phyloP scores from a whole-genome alignment of 306 rosid genomes.

The Cicer pinnatifidum region DNA sequence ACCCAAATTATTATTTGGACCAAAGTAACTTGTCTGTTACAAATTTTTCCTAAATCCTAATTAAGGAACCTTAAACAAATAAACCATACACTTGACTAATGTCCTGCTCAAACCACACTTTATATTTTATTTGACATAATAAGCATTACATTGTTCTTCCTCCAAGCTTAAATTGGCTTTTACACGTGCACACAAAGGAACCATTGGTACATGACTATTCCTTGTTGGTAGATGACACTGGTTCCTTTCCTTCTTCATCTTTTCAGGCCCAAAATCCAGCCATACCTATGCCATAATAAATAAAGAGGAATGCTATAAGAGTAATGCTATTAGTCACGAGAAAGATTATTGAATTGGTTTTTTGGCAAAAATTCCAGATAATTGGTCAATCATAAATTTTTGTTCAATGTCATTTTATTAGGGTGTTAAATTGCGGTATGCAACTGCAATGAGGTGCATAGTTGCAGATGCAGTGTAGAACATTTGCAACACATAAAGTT shows the following conservation, averaged over 20 bases:
- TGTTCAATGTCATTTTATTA: too few species aligned
- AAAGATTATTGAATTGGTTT: too few species aligned
- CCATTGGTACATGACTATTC: conserved; percentile 14
- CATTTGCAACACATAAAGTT: too few species aligned
- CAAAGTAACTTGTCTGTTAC: background rate
- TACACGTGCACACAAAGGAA: background rate
- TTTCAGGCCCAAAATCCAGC: background rate
- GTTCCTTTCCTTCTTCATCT: background rate
- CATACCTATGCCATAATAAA: conserved; percentile 5
- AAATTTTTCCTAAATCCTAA: background rate
- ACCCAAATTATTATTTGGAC: background rate
- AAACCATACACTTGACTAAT: background rate
- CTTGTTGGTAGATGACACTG: background rate
- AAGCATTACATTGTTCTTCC: background rate
- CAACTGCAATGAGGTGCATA: too few species aligned
- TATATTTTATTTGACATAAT: background rate
- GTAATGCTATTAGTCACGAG: too few species aligned
- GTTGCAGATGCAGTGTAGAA: too few species aligned
- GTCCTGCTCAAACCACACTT: background rate
- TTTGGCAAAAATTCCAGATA: too few species aligned
- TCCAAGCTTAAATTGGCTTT: conserved; percentile 23
- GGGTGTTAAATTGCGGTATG: too few species aligned
- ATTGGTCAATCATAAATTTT: too few species aligned
- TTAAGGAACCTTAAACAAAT: background rate
- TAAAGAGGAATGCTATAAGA: too few species aligned